Evolutionary conservation across 2,329 filamentous ascomycete species (phyloP), one percentile per base, ranked within the genome.

Genomic region (Scolecobasidium constrictum): DNA sequence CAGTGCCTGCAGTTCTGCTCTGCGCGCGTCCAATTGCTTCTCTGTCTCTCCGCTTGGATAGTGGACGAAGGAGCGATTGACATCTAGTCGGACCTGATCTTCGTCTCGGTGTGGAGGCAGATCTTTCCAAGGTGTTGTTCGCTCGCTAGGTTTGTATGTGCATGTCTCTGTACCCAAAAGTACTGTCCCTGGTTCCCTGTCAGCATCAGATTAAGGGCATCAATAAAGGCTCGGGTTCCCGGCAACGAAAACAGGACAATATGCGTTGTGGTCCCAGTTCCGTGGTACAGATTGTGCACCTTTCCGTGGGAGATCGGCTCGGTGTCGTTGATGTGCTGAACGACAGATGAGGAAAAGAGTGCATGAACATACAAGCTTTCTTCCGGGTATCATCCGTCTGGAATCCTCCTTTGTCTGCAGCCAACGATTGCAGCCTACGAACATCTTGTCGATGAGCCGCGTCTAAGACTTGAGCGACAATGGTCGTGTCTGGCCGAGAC

Each of bases 61-160:
- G 66, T 95, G 93, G 47, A 96, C 83, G 63, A 98, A 98, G n/a
- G 92, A 88, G 44, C 92, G 77, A 62, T 95, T 78, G 44, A 98
- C 92, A 58, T 98, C 92, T 38, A 96, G 73, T 55, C 81, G 75
- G 31, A 98, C 87, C 64, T 98, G 92, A 39, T 83, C 79, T 61
- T 98, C 92, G 54, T 98, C 92, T 23, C 67, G 68, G 63, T 98
- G 92, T n/a, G 63, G 71, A 21, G 81, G 75, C 33, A 94, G 66
- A n/a, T 69, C 56, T 48, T 66, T 65, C 81, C 82, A 85, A 37
- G 60, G 45, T 23, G 48, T 51, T 44, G 57, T 49, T 9, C 58
- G 48, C 33, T 49, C 43, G 28, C n/a, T n/a, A n/a, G n/a, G n/a
- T n/a, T n/a, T n/a, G n/a, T n/a, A n/a, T n/a, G n/a, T n/a, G n/a